These are phyloP conservation scores for Hanseniaspora gamundiae DNA, from an alignment of 1,139 yeast species.

Conservation along the genomic window DNA sequence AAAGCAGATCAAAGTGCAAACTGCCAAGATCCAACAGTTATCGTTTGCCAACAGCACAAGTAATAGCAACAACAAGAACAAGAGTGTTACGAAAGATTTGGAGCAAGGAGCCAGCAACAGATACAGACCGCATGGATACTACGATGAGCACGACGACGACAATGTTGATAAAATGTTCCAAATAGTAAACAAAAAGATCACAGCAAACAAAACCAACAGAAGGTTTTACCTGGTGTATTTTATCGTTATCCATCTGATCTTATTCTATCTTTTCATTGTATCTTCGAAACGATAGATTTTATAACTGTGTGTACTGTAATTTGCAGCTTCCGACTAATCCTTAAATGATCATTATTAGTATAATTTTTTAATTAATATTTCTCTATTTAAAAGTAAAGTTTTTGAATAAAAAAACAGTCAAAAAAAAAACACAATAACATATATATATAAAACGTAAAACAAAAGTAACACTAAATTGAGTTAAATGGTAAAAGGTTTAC, in stretches of 20 bases:
- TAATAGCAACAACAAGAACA: constrained; percentile 24
- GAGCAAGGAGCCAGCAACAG: not conserved
- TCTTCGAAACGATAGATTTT: too few species aligned
- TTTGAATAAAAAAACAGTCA: not conserved
- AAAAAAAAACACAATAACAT: not conserved
- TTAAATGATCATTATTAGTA: too few species aligned
- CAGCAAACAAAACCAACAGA: constrained; percentile 64
- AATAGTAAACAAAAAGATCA: constrained; percentile 36
- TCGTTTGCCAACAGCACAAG: constrained; percentile 51
- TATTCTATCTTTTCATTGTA: not conserved
- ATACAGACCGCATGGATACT: not conserved
- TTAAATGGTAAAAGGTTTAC: not conserved
- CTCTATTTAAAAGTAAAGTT: too few species aligned
- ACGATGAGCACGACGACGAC: not conserved
- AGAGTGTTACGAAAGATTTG: constrained; percentile 5
- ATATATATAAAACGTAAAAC: not conserved
- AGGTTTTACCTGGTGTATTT: constrained; percentile 67
- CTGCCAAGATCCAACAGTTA: constrained; percentile 49
- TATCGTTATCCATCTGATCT: constrained; percentile 45
- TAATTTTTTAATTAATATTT: too few species aligned
- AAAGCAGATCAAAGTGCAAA: constrained; percentile 59
- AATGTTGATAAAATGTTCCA: not conserved
- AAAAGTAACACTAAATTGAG: not conserved
- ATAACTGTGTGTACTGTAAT: too few species aligned
- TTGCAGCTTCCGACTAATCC: too few species aligned